Evolutionary conservation across 495 filamentous ascomycete genomes (phyloP), one percentile per base, ranked within the genome.

Genomic region (Chaetomium tenue): DNA sequence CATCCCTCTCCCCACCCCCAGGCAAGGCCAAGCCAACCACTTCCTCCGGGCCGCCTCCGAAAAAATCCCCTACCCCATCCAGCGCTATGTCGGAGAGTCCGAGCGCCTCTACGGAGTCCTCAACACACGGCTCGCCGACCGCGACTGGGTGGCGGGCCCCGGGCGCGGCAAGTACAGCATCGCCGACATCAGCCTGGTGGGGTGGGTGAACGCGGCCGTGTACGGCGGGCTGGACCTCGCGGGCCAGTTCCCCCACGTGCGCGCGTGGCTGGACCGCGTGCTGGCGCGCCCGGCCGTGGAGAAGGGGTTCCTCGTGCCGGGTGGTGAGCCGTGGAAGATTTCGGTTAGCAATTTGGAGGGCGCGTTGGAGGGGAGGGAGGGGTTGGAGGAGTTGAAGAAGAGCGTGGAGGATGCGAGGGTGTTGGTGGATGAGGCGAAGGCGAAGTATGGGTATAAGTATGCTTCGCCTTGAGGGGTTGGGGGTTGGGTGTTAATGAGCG

Each of bases 21-120:
- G 60, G 60, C 91, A 96, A 74, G 90, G 88, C 13, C 91, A 96
- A 71, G 89, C 89, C 7, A 92, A 92, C 80, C 91, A 95, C 76
- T 96, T 95, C 81, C 74, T 76, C 60, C 88, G 87, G 46, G 89
- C 88, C 72, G 87, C 89, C 12, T 86, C 89, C 48, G 89, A 93
- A 71, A 86, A 83, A 70, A 89, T 93, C 70, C 80, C 88, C 23
- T 96, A 93, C 76, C 87, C 84, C 39, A 81, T 90, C 46, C 87
- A 87, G 68, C 87, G 91, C 28, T 96, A 93, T 78, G 77, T 86
- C 37, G 88, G 86, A 67, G 91, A 96, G 76, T 86, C 89, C 9
- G 81, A 87, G 50, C 87, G 91, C 0, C 83, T 96, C 6, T 95
- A 94, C 76, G 78, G 86, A 28, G 81, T 96, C 18, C 82, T 96